Conservation (phyloP, 257 asterid species). For the Jasminum sambac region DNA sequence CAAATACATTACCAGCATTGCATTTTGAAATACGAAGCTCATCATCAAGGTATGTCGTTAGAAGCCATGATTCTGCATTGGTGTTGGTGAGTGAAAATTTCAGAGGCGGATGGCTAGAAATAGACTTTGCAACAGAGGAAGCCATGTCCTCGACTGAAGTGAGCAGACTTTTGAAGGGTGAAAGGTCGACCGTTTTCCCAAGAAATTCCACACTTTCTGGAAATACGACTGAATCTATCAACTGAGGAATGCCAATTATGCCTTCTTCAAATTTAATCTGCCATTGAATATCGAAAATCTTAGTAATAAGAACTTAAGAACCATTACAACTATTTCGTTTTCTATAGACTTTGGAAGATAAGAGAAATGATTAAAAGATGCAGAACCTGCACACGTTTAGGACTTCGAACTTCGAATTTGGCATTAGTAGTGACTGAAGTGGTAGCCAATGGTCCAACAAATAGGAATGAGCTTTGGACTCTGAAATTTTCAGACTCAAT, state of each 20-base stretch:
- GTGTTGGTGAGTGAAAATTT: constrained; percentile 60
- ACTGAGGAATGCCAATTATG: constrained; percentile 83
- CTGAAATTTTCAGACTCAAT: constrained; percentile 65
- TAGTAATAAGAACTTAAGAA: background rate
- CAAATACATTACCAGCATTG: constrained; percentile 82
- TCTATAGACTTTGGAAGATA: background rate
- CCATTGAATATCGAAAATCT: constrained; percentile 11
- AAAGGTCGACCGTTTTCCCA: constrained; percentile 81
- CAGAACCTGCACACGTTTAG: constrained; percentile 87
- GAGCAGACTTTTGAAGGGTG: constrained; percentile 76
- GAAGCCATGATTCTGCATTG: constrained; percentile 81
- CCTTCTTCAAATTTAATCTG: constrained; percentile 90
- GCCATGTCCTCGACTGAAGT: constrained; percentile 83
- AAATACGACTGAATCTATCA: constrained; percentile 76
- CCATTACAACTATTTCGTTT: background rate
- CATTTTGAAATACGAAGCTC: constrained; percentile 90
- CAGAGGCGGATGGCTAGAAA: constrained; percentile 77
- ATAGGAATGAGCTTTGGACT: constrained; percentile 73
- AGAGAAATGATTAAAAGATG: background rate
- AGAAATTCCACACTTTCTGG: constrained; percentile 76
- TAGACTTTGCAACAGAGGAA: constrained; percentile 72
- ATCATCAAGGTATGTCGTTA: constrained; percentile 81
- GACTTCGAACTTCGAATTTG: constrained; percentile 91
- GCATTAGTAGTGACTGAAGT: constrained; percentile 77
- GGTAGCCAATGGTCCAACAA: constrained; percentile 76